phyloP scores from a whole-genome alignment of 495 filamentous ascomycete genomes.

The Aspergillus leporis region DNA sequence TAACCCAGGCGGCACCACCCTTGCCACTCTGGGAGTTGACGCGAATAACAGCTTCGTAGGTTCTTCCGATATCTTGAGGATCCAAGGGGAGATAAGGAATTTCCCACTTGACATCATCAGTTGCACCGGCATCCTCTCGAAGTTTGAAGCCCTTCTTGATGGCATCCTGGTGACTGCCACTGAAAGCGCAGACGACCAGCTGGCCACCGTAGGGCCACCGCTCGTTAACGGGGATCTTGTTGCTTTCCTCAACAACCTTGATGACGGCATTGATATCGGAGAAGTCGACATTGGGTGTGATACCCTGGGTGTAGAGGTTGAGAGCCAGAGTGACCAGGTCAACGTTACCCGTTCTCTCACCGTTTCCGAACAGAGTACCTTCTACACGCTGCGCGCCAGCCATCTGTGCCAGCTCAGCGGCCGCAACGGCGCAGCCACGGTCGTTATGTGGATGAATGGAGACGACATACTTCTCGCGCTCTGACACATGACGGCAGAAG shows the following conservation, averaged over 20 bases:
- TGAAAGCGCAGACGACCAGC: slow-evolving; percentile 86
- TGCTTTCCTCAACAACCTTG: slow-evolving; percentile 85
- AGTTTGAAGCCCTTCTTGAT: slow-evolving; percentile 94
- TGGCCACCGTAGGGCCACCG: slow-evolving; percentile 88
- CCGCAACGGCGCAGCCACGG: slow-evolving; percentile 83
- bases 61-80: slow-evolving; percentile 89
- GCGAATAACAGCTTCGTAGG: slow-evolving; percentile 95
- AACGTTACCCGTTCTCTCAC: slow-evolving; percentile 94
- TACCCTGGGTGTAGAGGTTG: slow-evolving; percentile 95
- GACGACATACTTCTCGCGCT: slow-evolving; percentile 78
- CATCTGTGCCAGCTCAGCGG: slow-evolving; percentile 93
- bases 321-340: slow-evolving; percentile 92
- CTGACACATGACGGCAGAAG: slow-evolving; percentile 80
- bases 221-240: slow-evolving; percentile 91
- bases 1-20: slow-evolving; percentile 93
- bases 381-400: slow-evolving; percentile 95
- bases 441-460: slow-evolving; percentile 94
- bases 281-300: slow-evolving; percentile 87
- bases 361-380: slow-evolving; percentile 93
- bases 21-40: slow-evolving; percentile 97
- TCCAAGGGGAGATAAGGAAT: slow-evolving; percentile 94
- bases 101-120: slow-evolving; percentile 62
- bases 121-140: slow-evolving; percentile 60
- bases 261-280: slow-evolving; percentile 87
- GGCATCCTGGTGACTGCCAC: slow-evolving; percentile 92